phyloP scores from a whole-genome alignment of 2,329 filamentous ascomycete species.

The Rosellinia necatrix region DNA sequence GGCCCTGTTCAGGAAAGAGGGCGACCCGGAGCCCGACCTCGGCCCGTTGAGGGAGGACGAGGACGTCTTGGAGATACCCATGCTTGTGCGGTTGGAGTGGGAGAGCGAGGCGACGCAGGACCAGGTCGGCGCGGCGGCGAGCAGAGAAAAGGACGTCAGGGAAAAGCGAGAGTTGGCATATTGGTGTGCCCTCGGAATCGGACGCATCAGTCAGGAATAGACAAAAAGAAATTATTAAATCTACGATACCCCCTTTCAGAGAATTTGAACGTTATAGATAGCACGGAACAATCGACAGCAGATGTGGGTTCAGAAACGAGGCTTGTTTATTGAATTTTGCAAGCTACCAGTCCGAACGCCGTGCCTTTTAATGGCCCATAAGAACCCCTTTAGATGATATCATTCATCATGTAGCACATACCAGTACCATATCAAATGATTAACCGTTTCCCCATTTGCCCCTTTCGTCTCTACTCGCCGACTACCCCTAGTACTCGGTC shows the following conservation, averaged over 20 bases:
- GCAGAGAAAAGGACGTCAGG: conserved; percentile 63
- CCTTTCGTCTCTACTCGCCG: conserved; percentile 16
- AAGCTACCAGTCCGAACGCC: conserved; percentile 57
- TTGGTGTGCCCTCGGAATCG: conserved; percentile 91
- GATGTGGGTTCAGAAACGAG: conserved; percentile 38
- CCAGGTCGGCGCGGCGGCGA: conserved; percentile 61
- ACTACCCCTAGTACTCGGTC: conserved; percentile 76
- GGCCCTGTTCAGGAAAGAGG: conserved; percentile 35
- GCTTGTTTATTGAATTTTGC: conserved; percentile 45
- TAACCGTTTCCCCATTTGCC: conserved; percentile 12
- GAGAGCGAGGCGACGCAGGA: conserved; percentile 69
- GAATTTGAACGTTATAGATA: not conserved
- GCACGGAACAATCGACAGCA: conserved; percentile 14
- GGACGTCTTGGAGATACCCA: conserved; percentile 81
- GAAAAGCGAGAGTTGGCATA: conserved; percentile 90
- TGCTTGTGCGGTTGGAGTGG: conserved; percentile 93
- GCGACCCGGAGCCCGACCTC: conserved; percentile 47
- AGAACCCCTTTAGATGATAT: conserved; percentile 38
- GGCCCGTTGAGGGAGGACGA: conserved; percentile 62
- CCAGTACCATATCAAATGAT: conserved; percentile 33
- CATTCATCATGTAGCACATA: conserved; percentile 35
- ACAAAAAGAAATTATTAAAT: conserved; percentile 26
- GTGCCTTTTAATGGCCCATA: conserved; percentile 47
- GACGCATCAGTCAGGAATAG: conserved; percentile 67
- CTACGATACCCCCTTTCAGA: conserved; percentile 51